Base-by-base conservation (phyloP, 345 rosid genomes). In the Physaria fendleri region DNA sequence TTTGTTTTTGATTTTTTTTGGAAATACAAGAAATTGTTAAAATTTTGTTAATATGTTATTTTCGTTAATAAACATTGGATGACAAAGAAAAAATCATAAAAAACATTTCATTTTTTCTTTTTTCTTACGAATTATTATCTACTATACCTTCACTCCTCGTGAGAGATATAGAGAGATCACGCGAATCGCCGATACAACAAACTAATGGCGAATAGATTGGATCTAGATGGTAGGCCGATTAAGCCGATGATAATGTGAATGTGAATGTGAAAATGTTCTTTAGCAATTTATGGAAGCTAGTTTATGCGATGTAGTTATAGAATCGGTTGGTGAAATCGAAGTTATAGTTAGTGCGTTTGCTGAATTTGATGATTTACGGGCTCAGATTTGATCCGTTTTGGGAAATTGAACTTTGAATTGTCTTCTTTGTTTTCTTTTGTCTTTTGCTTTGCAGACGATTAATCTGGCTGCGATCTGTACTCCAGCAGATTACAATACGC, bases 391-490 rank as follows among this genome's bases (percentile, higher is more conserved):
- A 62, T 58, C 35, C 37, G n/a, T n/a, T n/a, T n/a, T n/a, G n/a
- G n/a, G n/a, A n/a, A n/a, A n/a, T 45, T 7, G 16, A 32, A 51
- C 56, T 56, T 42, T 32, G 49, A 25, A 25, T n/a, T 25, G 43
- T 63, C n/a, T n/a, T n/a, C n/a, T n/a, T n/a, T n/a, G n/a, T n/a
- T n/a, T n/a, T n/a, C n/a, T n/a, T n/a, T n/a, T n/a, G n/a, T 49
- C 52, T 49, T 47, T 23, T 53, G 70, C 24, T 56, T 43, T 22
- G 55, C 71, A 94, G 99, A 85, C 85, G 16, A 84, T 94, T 28
- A 94, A 94, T 79, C 86, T 94, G 1, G 99, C 99, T n/a, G 99
- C 99, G 73, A 94, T 94, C 77, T 94, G 99, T 71, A 94, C 97
- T 35, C 99, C 99, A 23, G 99, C 99, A 1, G 99, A 94, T 74